Conservation (phyloP, 2,329 filamentous ascomycete genomes). For the Cladobotryum mycophilum region DNA sequence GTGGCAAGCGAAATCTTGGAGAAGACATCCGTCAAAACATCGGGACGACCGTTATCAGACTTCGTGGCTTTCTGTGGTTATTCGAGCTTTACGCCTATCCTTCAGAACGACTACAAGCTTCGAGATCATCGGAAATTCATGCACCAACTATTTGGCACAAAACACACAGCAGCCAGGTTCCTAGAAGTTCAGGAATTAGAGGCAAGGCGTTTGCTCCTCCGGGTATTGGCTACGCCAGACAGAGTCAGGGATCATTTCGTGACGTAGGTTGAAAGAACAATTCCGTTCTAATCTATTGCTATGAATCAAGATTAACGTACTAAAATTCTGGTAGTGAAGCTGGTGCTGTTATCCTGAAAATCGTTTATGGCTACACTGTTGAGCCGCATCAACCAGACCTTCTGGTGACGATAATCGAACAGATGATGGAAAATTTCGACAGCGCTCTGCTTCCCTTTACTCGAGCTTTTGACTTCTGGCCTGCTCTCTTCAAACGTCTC, state of each 20-base stretch:
- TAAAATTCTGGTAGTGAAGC: background rate
- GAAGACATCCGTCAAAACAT: conserved; percentile 23
- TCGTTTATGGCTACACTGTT: background rate
- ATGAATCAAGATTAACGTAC: background rate
- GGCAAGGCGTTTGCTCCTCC: background rate
- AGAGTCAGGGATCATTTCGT: background rate
- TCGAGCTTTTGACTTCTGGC: background rate
- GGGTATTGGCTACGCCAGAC: background rate
- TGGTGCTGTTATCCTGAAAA: background rate
- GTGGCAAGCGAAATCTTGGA: conserved; percentile 30
- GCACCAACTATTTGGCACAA: background rate
- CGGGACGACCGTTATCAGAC: background rate
- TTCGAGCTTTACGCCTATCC: background rate
- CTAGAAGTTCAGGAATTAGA: conserved; percentile 12
- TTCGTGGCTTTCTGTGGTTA: background rate
- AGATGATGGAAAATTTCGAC: background rate
- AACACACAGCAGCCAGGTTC: conserved; percentile 3
- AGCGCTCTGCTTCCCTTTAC: background rate
- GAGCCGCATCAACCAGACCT: background rate
- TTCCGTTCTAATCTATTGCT: background rate
- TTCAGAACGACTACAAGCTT: background rate
- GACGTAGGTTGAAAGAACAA: background rate
- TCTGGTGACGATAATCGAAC: background rate
- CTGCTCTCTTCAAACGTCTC: background rate
- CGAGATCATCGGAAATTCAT: background rate